Evolutionary conservation across 2,329 filamentous ascomycete genomes (phyloP).

Genomic region (Pleomassaria siparia): DNA sequence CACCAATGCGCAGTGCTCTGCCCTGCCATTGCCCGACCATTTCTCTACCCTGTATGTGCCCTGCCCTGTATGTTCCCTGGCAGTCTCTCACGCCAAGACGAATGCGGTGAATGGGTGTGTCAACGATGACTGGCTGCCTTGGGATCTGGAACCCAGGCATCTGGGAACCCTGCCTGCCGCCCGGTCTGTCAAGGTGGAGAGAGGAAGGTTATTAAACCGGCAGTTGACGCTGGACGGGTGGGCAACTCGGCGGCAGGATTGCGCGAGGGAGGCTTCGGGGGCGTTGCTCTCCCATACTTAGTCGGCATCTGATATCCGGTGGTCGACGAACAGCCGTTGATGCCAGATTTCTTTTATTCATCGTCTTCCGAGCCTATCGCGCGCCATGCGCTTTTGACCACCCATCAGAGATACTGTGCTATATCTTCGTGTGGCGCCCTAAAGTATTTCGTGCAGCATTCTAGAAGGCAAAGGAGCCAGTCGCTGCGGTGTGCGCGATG

Average conservation of each 20-base stretch:
- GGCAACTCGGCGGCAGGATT: not conserved
- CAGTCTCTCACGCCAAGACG: not conserved
- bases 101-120: not conserved
- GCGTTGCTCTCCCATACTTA: not conserved
- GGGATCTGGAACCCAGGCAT: slow-evolving; percentile 5
- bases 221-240: not conserved
- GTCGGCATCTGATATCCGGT: not conserved
- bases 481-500: not conserved
- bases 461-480: slow-evolving; percentile 7
- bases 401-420: not conserved
- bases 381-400: not conserved
- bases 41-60: too few species aligned
- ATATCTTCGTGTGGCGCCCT: not conserved
- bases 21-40: too few species aligned
- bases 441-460: slow-evolving; percentile 7
- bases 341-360: not conserved
- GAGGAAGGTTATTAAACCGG: not conserved
- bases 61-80: not conserved
- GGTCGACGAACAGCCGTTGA: not conserved
- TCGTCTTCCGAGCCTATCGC: too few species aligned
- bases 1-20: not conserved
- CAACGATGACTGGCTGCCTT: not conserved
- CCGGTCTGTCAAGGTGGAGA: slow-evolving; percentile 5
- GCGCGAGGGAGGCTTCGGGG: not conserved
- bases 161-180: slow-evolving; percentile 6